Percentiles rank a stretch among this genome's conserved stretches.
Evolutionary conservation across 2,329 filamentous ascomycete genomes (phyloP).

Genomic region (Exophiala alcalophila): DNA sequence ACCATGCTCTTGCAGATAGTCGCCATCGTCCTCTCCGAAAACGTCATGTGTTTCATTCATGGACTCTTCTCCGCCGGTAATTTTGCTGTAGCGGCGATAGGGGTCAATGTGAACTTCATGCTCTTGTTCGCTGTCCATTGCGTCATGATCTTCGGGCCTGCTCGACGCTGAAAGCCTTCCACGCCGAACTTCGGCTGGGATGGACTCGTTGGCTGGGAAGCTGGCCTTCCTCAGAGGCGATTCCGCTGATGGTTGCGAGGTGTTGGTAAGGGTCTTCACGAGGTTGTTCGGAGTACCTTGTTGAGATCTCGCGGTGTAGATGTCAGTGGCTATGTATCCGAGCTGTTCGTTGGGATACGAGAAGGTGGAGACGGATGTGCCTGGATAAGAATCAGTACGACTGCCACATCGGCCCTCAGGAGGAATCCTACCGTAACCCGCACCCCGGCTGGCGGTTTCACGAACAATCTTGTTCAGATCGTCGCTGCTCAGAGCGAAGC

Average conservation of each 20-base stretch:
- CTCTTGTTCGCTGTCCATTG: constrained; percentile 49
- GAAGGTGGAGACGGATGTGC: constrained; percentile 58
- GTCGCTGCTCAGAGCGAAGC: constrained; percentile 84
- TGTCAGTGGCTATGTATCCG: constrained; percentile 81
- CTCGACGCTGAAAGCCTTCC: constrained; percentile 26
- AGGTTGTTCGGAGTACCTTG: constrained; percentile 59
- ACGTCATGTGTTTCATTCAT: constrained; percentile 48
- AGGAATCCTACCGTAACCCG: constrained; percentile 50
- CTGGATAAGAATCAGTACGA: constrained; percentile 46
- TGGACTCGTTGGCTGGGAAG: constrained; percentile 41
- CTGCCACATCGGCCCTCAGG: constrained; percentile 6
- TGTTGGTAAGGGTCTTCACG: constrained; percentile 42
- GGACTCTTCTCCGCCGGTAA: constrained; percentile 45
- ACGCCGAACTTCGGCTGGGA: constrained; percentile 28
- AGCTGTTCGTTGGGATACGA: constrained; percentile 88
- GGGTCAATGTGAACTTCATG: constrained; percentile 76
- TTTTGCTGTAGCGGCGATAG: constrained; percentile 34
- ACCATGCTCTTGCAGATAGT: constrained; percentile 57
- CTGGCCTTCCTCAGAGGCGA: constrained; percentile 53
- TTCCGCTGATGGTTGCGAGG: constrained; percentile 47
- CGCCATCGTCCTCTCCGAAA: constrained; percentile 47
- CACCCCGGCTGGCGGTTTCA: constrained; percentile 56
- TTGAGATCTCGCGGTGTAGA: constrained; percentile 72
- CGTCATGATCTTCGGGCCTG: constrained; percentile 28
- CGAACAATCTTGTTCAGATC: constrained; percentile 88